Percentiles rank a stretch among this genome's conserved stretches.
Conservation (phyloP, 345 rosid genomes). For the Alliaria petiolata region DNA sequence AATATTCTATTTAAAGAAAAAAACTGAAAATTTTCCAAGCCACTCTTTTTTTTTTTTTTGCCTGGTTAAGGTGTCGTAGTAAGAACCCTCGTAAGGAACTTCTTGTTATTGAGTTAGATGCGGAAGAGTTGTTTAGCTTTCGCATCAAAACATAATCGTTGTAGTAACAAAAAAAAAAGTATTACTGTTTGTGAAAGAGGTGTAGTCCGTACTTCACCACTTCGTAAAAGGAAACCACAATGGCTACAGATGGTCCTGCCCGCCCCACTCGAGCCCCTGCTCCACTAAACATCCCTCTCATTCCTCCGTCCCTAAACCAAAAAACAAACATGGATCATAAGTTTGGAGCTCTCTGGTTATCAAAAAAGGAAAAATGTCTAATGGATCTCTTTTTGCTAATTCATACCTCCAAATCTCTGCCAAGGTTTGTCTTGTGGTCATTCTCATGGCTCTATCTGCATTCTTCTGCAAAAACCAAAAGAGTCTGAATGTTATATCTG, state of each 20-base stretch:
- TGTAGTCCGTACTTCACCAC: constrained; percentile 70
- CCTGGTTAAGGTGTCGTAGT: too few relatives aligned
- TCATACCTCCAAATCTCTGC: constrained; percentile 82
- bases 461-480: constrained; percentile 49
- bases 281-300: constrained; percentile 75
- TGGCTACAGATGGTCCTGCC: constrained; percentile 91
- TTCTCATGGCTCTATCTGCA: constrained; percentile 56
- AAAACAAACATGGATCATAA: neutral
- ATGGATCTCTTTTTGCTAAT: neutral
- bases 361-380: neutral
- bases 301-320: constrained; percentile 60
- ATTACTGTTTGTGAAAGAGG: constrained; percentile 35
- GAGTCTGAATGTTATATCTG: neutral
- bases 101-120: constrained; percentile 20
- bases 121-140: neutral
- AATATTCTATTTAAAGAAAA: neutral
- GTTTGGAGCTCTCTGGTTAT: neutral
- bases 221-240: constrained; percentile 86
- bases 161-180: neutral
- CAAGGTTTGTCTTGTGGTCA: constrained; percentile 72
- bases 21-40: neutral
- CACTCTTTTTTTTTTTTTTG: too few relatives aligned
- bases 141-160: constrained; percentile 11
- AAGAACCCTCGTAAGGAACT: too few relatives aligned
- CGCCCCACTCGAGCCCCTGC: constrained; percentile 78